phyloP scores from a whole-genome alignment of 805 yeast species.

The Yamadazyma laniorum region DNA sequence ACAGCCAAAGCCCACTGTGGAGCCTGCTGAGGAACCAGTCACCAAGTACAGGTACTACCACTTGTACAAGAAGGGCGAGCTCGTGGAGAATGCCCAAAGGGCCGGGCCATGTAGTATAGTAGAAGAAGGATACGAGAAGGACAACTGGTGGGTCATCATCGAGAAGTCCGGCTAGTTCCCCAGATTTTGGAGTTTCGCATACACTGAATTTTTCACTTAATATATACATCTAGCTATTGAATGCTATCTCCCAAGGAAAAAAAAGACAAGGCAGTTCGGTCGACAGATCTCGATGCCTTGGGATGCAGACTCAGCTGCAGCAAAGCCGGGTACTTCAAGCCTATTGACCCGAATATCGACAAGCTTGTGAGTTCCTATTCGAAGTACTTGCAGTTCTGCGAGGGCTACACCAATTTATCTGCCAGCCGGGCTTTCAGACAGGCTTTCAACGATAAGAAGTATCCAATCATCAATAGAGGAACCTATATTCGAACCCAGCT shows the following conservation, averaged over 20 bases:
- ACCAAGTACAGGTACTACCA: conserved; percentile 88
- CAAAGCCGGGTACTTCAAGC: conserved; percentile 44
- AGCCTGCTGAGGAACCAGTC: conserved; percentile 27
- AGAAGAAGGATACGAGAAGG: conserved; percentile 82
- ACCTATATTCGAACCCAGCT: conserved; percentile 60
- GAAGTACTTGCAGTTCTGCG: conserved; percentile 36
- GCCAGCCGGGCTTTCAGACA: conserved; percentile 40
- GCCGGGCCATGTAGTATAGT: conserved; percentile 71
- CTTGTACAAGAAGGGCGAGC: conserved; percentile 79
- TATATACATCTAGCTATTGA: too few relatives aligned
- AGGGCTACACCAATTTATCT: conserved; percentile 38
- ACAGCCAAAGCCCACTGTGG: conserved; percentile 7
- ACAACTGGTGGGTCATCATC: conserved; percentile 79
- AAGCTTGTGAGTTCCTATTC: conserved; percentile 35
- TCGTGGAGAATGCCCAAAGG: conserved; percentile 60
- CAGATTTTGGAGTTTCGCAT: too few relatives aligned
- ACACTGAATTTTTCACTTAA: too few relatives aligned
- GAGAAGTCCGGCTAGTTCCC: conserved; percentile 12
- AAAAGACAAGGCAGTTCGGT: conserved; percentile 46
- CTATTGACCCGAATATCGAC: conserved; percentile 35
- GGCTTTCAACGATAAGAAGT: conserved; percentile 42
- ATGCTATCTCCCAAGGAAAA: conserved; percentile 35
- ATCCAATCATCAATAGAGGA: conserved; percentile 71
- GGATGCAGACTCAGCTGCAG: conserved; percentile 60
- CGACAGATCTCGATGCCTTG: conserved; percentile 72